Percentiles rank a stretch among this genome's conserved stretches.
These are phyloP conservation scores for Picea sitchensis DNA, from an alignment of 75 land plant species.

Conservation along the genomic window DNA sequence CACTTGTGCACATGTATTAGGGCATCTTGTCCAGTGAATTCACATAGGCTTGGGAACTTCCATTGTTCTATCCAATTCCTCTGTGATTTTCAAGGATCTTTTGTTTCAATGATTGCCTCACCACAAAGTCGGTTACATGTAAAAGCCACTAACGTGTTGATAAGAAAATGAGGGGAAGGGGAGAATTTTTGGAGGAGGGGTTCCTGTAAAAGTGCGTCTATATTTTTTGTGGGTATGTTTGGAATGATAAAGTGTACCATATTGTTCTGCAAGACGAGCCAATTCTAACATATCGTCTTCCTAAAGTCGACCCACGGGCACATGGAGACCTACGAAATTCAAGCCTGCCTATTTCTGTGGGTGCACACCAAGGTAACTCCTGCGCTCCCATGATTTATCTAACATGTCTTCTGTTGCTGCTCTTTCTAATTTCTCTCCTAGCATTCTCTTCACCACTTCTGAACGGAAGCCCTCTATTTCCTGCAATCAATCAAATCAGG, in stretches of 20 bases:
- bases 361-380: constrained; percentile 85
- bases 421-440: constrained; percentile 58
- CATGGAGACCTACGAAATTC: no score
- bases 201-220: no score
- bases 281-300: constrained; percentile 88
- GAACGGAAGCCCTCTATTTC: constrained; percentile 88
- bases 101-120: constrained; percentile 94
- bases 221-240: no score
- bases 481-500: constrained; percentile 41
- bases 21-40: constrained; percentile 99
- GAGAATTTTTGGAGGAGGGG: no score
- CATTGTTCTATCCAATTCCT: no score
- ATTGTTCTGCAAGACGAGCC: no score
- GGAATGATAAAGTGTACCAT: no score
- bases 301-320: constrained; percentile 94
- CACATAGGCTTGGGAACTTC: no score
- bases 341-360: constrained; percentile 87
- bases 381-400: constrained; percentile 74
- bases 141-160: constrained; percentile 84
- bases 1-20: constrained; percentile 91
- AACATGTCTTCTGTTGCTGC: constrained; percentile 67
- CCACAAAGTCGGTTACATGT: constrained; percentile 97
- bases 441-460: no score
- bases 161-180: constrained; percentile 64
- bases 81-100: no score